A percentile compares a stretch with the other conserved stretches of the same genome.
phyloP scores from a whole-genome alignment of 163 green algal species.

The Scenedesmus sp. region DNA sequence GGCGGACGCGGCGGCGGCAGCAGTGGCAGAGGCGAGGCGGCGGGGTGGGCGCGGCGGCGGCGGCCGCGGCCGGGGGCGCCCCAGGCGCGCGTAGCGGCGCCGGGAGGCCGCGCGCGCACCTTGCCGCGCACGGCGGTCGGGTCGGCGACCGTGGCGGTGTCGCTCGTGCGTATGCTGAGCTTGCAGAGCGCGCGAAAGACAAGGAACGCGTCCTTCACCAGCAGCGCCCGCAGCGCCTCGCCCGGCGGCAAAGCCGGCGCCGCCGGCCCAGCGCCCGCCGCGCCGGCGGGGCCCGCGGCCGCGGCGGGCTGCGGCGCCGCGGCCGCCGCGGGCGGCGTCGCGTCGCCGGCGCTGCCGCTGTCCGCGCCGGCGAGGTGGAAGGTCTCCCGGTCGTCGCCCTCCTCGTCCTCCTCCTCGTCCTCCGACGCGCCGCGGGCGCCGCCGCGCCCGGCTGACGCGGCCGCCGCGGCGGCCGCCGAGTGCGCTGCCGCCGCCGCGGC shows the following conservation, averaged over 20 bases:
- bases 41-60: not conserved
- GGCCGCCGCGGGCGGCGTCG: too few species aligned
- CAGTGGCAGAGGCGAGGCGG: not conserved
- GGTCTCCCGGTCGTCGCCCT: conserved; percentile 34
- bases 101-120: conserved; percentile 45
- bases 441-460: not conserved
- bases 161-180: conserved; percentile 87
- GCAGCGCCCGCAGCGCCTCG: conserved; percentile 36
- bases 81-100: too few species aligned
- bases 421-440: not conserved
- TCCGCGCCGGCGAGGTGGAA: conserved; percentile 26
- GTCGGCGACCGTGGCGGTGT: conserved; percentile 69
- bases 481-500: not conserved
- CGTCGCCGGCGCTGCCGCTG: conserved; percentile 11
- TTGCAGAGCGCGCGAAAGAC: conserved; percentile 98
- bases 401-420: conserved; percentile 20
- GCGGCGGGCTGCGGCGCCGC: too few species aligned
- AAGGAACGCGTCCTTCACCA: conserved; percentile 95
- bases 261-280: too few species aligned
- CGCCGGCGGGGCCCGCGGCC: too few species aligned
- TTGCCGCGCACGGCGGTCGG: conserved; percentile 74
- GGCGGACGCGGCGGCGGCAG: not conserved
- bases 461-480: not conserved
- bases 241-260: not conserved
- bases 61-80: too few species aligned